Conservation (phyloP, 768 basidiomycete species). For the Pleurotus salmoneostramineus region DNA sequence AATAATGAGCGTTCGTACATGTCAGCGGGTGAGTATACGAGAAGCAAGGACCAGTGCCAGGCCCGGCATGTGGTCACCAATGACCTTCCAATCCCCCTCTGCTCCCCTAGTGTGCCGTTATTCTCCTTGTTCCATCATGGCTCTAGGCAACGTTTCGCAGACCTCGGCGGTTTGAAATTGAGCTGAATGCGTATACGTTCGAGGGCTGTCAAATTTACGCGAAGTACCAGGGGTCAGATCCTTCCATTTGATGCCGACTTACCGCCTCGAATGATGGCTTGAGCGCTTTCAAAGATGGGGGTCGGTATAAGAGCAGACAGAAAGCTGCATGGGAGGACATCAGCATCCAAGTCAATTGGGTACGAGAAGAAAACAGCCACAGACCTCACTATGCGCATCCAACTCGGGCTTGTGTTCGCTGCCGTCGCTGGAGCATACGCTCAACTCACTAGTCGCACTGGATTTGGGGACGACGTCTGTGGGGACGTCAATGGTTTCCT, state of each 20-base stretch:
- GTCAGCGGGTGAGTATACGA: too few species aligned
- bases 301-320: neutral
- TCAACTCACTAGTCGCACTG: slow-evolving; percentile 6
- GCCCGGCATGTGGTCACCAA: neutral
- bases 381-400: neutral
- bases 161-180: neutral
- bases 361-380: neutral
- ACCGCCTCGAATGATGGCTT: neutral
- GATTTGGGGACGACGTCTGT: slow-evolving; percentile 29
- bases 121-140: neutral
- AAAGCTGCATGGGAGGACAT: neutral
- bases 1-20: too few species aligned
- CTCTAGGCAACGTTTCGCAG: neutral
- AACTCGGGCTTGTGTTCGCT: slow-evolving; percentile 1
- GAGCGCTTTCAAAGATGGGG: neutral
- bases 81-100: neutral
- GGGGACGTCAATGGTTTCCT: slow-evolving; percentile 29
- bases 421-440: slow-evolving; percentile 4
- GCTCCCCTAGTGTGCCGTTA: neutral
- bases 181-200: neutral
- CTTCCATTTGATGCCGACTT: neutral
- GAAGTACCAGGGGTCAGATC: neutral
- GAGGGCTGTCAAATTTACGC: neutral
- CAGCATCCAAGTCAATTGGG: neutral
- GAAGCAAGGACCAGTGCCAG: too few species aligned